A percentile compares a stretch with the other conserved stretches of the same genome.
phyloP scores from a whole-genome alignment of 257 asterid species.

The Solanum rostratum region DNA sequence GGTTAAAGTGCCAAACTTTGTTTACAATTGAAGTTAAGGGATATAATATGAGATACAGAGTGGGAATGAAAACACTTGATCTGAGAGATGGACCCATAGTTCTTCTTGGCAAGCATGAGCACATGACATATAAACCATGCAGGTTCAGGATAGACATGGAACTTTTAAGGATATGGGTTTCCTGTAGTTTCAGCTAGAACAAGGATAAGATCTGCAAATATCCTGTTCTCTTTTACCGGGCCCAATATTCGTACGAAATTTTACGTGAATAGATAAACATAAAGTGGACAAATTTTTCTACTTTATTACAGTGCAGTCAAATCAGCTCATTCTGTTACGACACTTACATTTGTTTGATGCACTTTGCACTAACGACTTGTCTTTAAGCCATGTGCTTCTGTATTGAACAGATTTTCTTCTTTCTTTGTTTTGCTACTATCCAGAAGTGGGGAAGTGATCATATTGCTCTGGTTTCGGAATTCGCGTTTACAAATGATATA shows the following conservation, averaged over 20 bases:
- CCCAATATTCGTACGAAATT: background rate
- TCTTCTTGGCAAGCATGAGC: background rate
- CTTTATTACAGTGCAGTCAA: background rate
- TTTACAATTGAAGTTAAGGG: background rate
- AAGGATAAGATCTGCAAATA: background rate
- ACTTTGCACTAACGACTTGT: background rate
- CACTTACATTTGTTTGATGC: background rate
- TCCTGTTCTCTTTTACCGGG: background rate
- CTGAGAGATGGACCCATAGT: background rate
- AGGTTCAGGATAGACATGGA: background rate
- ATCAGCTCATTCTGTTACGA: background rate
- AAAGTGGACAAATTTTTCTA: background rate
- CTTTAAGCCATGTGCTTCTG: background rate
- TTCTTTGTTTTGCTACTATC: conserved; percentile 5
- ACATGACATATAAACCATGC: background rate
- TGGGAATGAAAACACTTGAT: background rate
- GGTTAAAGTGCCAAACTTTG: background rate
- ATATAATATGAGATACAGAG: background rate
- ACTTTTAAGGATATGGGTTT: background rate
- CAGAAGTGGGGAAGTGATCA: conserved; percentile 99
- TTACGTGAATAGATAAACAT: background rate
- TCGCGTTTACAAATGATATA: conserved; percentile 43
- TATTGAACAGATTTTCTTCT: background rate
- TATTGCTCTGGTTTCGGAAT: conserved; percentile 84
- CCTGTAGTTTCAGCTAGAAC: background rate